A percentile compares a stretch with the other conserved stretches of the same genome.
Conservation (phyloP, 1,284 basidiomycete species). For the Stygiomarasmius scandens region DNA sequence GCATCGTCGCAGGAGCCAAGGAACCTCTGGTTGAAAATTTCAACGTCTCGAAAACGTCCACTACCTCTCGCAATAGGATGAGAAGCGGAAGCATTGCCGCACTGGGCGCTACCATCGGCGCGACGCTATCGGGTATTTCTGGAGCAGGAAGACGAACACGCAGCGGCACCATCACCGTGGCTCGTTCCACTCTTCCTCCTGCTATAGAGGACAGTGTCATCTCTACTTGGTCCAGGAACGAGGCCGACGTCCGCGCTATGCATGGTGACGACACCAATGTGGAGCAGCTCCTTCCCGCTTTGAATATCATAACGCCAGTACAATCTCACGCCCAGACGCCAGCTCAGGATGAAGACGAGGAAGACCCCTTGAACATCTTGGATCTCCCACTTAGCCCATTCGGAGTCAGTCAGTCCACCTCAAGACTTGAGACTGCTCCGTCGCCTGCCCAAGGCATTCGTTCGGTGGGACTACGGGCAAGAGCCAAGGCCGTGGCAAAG, state of each 20-base stretch:
- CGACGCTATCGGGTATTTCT: not conserved
- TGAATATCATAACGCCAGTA: not conserved
- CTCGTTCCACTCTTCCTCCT: not conserved
- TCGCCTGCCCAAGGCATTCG: not conserved
- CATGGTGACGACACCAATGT: not conserved
- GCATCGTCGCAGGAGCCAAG: not conserved
- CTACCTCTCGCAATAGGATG: constrained; percentile 14
- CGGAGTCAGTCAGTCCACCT: constrained; percentile 17
- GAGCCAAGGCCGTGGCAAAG: constrained; percentile 8
- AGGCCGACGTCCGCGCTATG: too few species aligned
- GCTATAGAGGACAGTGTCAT: not conserved
- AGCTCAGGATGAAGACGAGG: not conserved
- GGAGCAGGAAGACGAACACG: constrained; percentile 9
- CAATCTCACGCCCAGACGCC: constrained; percentile 8
- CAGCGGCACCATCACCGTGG: constrained; percentile 11
- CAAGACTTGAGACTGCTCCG: not conserved
- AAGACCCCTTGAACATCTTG: constrained; percentile 13
- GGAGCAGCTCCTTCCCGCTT: not conserved
- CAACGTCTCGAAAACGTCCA: constrained; percentile 11
- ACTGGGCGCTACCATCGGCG: constrained; percentile 7
- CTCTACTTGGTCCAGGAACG: too few species aligned
- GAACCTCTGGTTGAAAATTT: not conserved
- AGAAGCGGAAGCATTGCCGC: constrained; percentile 13
- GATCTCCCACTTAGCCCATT: constrained; percentile 5
- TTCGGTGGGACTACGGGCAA: not conserved